Base-by-base conservation (phyloP, 306 rosid species). In the Malus asiatica region DNA sequence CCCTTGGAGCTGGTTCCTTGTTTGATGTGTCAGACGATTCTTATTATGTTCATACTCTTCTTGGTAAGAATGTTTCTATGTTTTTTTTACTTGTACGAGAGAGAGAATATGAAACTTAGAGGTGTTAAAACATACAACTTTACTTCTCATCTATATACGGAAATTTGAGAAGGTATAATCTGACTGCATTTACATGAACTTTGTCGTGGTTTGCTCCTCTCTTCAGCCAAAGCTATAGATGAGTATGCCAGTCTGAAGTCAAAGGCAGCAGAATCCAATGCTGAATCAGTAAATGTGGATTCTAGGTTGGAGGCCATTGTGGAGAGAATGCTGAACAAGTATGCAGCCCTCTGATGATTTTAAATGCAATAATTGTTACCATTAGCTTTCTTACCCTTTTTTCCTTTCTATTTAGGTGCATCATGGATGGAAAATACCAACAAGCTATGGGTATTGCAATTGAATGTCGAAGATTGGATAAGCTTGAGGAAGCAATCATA, bases 401-500 rank as follows among this genome's bases (percentile, higher is more conserved):
- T 35, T 22, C 8, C 23, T 59, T 40, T 40, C 45, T 9, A 40
- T 78, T 48, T 79, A 95, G 99, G 92, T 95, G 99, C 78, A 95
- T 92, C 45, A 59, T 83, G 77, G 97, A 95, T 82, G 99, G 99
- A 48, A 95, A 90, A 78, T 92, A 90, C 86, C 97, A 91, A 48
- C 99, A 95, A 84, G 99, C 97, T 70, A 92, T 95, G 97, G 99
- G 99, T 58, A 95, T 89, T 82, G 93, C 99, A 72, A 88, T 92
- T 75, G 99, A 95, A 83, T 95, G 99, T 89, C 85, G 97, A 78
- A 92, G 99, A 81, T 86, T 95, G 83, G 99, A 95, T 89, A 95
- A 92, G 82, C 90, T 95, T 8, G 99, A 95, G 91, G 99, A 95
- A 85, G 99, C 99, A 46, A 90, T 95, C 77, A 92, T 89, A n/a